Conservation (phyloP, 352 stramenopile genomes). For the Hyaloperonospora arabidopsidis region DNA sequence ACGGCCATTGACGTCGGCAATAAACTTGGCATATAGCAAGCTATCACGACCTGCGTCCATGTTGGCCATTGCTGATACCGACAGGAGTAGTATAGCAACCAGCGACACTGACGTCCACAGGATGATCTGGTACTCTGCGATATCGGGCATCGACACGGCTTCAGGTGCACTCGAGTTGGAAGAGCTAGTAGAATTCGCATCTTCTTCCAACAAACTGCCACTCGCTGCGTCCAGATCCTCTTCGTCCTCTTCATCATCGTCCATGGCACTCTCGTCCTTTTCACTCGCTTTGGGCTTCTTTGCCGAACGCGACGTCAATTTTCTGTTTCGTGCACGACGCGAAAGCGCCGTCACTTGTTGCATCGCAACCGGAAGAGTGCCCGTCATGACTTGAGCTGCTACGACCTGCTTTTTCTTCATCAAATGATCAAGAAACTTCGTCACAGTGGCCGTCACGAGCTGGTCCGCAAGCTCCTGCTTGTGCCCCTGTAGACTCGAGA, state of each 20-base stretch:
- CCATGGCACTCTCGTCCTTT: constrained; percentile 5
- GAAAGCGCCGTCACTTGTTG: constrained; percentile 23
- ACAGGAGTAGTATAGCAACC: constrained; percentile 25
- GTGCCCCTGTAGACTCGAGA: constrained; percentile 19
- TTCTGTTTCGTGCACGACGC: constrained; percentile 19
- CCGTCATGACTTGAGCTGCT: constrained; percentile 36
- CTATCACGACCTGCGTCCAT: constrained; percentile 73
- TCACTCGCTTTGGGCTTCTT: constrained; percentile 12
- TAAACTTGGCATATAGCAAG: constrained; percentile 84
- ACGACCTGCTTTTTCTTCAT: constrained; percentile 23
- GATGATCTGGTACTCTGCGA: constrained; percentile 76
- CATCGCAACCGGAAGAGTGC: constrained; percentile 12
- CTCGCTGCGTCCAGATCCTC: constrained; percentile 17
- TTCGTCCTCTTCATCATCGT: constrained; percentile 14
- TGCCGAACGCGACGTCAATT: constrained; percentile 16
- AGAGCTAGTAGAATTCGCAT: constrained; percentile 17
- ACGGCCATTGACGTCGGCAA: constrained; percentile 38
- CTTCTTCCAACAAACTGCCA: constrained; percentile 18
- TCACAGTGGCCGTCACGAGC: constrained; percentile 21
- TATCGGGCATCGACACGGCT: constrained; percentile 44
- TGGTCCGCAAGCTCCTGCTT: constrained; percentile 27
- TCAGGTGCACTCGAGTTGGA: constrained; percentile 24
- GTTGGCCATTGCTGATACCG: constrained; percentile 42
- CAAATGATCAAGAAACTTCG: constrained; percentile 34
- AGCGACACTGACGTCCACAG: constrained; percentile 73